Base-by-base conservation (phyloP, 139 green algal species). In the Nannochloris sp. region DNA sequence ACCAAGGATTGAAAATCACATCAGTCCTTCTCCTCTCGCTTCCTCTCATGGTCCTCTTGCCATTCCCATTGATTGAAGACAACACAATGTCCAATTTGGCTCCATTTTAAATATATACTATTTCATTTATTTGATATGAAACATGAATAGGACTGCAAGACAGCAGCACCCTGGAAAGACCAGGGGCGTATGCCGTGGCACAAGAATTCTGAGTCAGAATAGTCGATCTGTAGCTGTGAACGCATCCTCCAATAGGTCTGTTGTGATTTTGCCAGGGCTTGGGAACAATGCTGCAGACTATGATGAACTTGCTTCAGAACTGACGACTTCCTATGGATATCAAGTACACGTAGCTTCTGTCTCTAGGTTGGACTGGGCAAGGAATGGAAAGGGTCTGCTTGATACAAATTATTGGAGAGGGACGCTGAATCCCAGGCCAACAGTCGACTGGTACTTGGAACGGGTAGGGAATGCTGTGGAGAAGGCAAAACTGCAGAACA, bases 361-460 rank as follows among this genome's bases (percentile, higher is more conserved):
- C 2, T 31, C 40, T 15, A 74, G 88, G 2, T 31, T 82, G 18
- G 88, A 96, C 72, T 96, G 90, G 90, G 60, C 60, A 25, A 43
- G 31, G 21, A 66, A 66, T 34, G 60, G 29, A 19, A 14, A 12
- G 18, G 60, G 60, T 14, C 24, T 66, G 10, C 21, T 66, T 16
- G 60, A 66, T 53, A 18, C 15, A 37, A 53, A 51, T 16, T 66
- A 66, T 31, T 98, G 92, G 92, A 68, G 61, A 24, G 91, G 91
- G 5, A 93, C 81, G 1, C 77, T 98, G 3, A 80, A 85, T 59
- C 92, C 92, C 5, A 67, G 92, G 10, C 91, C 91, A 18, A 88
- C 88, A 5, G 89, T 98, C 3, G 81, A 97, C 77, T 98, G 92
- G 85, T 95, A 94, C 61, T 67, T 96, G 61, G 43, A 83, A 1